Percentiles rank a stretch among this genome's conserved stretches.
phyloP scores from a whole-genome alignment of 2,329 filamentous ascomycete genomes.

The Helotiales sp. region DNA sequence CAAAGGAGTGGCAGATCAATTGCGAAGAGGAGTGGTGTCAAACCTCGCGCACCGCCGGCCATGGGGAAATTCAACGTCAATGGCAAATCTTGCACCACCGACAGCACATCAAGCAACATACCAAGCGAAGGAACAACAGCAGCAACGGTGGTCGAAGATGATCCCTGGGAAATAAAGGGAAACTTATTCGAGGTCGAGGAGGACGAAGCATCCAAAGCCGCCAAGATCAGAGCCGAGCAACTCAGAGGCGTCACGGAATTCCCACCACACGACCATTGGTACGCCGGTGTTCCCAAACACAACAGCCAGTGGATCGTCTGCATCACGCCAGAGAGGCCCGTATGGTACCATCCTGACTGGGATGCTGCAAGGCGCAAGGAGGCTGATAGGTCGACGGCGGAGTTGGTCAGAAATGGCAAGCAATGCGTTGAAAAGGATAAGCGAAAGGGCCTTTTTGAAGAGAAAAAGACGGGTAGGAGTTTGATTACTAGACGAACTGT shows the following conservation, averaged over 20 bases:
- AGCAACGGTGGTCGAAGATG: neutral
- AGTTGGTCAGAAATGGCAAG: neutral
- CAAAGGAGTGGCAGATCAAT: neutral
- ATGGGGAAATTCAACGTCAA: neutral
- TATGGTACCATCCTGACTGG: conserved; percentile 6
- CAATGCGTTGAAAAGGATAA: neutral
- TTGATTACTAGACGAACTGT: neutral
- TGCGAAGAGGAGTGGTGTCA: neutral
- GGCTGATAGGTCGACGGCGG: neutral
- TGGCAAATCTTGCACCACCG: neutral
- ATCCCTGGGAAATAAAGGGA: neutral
- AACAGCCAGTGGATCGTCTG: conserved; percentile 4
- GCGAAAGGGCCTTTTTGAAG: neutral
- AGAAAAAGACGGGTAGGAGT: too few species aligned
- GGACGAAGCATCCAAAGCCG: neutral
- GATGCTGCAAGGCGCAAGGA: neutral
- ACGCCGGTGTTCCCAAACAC: neutral
- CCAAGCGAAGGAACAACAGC: neutral
- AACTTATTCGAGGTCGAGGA: neutral
- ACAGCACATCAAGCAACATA: neutral
- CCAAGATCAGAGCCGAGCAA: neutral
- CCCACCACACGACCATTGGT: neutral
- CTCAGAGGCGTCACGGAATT: neutral
- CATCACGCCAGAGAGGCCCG: neutral
- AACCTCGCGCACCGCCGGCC: neutral